Conservation (phyloP, 2,329 filamentous ascomycete genomes). For the Aciculosporium take region DNA sequence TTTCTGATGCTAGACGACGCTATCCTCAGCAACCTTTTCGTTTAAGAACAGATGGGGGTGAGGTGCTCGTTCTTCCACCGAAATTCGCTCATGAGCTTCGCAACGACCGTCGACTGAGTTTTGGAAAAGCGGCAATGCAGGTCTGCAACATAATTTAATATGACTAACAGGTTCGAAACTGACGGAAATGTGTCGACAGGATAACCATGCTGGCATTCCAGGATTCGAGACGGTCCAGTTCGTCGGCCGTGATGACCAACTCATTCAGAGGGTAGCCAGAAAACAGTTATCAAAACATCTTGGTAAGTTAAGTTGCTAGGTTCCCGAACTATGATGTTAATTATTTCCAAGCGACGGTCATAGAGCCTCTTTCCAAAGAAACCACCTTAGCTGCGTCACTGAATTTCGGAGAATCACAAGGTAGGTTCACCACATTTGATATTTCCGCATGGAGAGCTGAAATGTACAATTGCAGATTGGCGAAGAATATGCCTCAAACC, state of each 20-base stretch:
- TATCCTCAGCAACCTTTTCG: constrained; percentile 7
- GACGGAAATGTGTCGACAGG: neutral
- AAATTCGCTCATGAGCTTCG: constrained; percentile 11
- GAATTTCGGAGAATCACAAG: neutral
- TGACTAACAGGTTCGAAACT: neutral
- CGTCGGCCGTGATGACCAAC: neutral
- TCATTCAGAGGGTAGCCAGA: neutral
- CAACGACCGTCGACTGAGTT: constrained; percentile 10
- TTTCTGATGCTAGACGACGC: neutral
- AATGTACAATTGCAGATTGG: constrained; percentile 5
- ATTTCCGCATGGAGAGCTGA: neutral
- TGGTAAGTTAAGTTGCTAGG: neutral
- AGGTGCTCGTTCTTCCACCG: constrained; percentile 9
- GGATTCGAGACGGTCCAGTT: neutral
- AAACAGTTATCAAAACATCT: neutral
- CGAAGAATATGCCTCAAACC: constrained; percentile 6
- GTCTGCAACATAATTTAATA: neutral
- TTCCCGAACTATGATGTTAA: neutral
- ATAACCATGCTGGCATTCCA: neutral
- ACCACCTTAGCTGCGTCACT: neutral
- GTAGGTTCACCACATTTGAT: neutral
- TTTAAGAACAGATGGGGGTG: constrained; percentile 10
- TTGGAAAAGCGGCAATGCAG: constrained; percentile 5
- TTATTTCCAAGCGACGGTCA: neutral
- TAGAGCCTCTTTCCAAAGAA: neutral